Percentiles rank a stretch among this genome's conserved stretches.
These are phyloP conservation scores for Scheffersomyces titani DNA, from an alignment of 1,139 yeast genomes.

Conservation along the genomic window DNA sequence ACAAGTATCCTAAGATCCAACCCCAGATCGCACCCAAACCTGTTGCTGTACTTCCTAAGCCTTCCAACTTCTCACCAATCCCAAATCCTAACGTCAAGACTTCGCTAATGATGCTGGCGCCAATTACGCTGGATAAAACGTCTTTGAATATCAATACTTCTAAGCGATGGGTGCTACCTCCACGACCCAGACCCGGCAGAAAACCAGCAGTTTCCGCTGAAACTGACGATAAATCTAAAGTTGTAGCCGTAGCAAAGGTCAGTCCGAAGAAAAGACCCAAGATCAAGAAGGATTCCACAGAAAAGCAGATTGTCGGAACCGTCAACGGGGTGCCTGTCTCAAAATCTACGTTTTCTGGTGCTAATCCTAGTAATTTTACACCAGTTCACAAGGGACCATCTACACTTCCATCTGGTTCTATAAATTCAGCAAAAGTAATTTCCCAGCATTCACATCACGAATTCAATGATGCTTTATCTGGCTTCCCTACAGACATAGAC, in stretches of 20 bases:
- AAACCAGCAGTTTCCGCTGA: slow-evolving; percentile 33
- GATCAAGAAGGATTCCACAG: slow-evolving; percentile 4
- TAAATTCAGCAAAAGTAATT: not conserved
- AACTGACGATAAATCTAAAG: slow-evolving; percentile 12
- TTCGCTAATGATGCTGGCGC: slow-evolving; percentile 10
- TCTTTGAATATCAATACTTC: slow-evolving; percentile 47
- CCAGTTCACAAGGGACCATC: not conserved
- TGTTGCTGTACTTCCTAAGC: slow-evolving; percentile 30
- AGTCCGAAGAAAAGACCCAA: slow-evolving; percentile 13
- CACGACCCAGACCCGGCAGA: slow-evolving; percentile 64
- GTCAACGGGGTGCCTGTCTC: not conserved
- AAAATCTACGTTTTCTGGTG: not conserved
- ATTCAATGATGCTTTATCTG: not conserved
- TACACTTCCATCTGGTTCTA: not conserved
- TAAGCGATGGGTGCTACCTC: slow-evolving; percentile 65
- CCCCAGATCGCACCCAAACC: slow-evolving; percentile 46
- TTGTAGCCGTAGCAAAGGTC: slow-evolving; percentile 1
- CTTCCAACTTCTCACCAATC: slow-evolving; percentile 17
- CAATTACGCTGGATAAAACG: slow-evolving; percentile 19
- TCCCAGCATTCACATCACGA: not conserved
- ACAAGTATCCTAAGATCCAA: slow-evolving; percentile 39
- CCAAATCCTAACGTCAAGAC: slow-evolving; percentile 10
- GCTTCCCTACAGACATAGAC: not conserved
- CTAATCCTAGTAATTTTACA: not conserved
- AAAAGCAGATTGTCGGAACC: not conserved